phyloP scores from a whole-genome alignment of 2,329 filamentous ascomycete genomes.

The Chrysoporthe deuterocubensis region DNA sequence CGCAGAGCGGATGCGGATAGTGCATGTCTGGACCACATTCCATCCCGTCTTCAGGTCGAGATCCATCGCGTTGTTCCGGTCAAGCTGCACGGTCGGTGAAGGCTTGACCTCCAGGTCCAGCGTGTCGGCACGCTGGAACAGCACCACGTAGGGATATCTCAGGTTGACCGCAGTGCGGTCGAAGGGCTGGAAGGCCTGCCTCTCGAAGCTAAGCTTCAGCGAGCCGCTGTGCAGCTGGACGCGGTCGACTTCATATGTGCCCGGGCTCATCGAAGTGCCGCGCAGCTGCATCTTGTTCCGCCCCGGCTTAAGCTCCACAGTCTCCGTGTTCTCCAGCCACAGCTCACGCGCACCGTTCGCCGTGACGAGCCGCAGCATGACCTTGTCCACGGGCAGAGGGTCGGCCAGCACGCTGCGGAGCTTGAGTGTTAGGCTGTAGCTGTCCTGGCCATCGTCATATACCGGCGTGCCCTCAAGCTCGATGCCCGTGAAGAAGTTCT shows the following conservation, averaged over 20 bases:
- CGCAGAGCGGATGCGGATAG: constrained; percentile 65
- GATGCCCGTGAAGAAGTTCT: constrained; percentile 74
- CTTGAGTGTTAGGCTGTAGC: constrained; percentile 71
- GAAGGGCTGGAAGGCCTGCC: constrained; percentile 54
- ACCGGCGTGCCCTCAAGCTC: constrained; percentile 69
- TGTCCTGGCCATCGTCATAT: constrained; percentile 74
- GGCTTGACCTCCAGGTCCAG: constrained; percentile 71
- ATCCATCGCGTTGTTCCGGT: constrained; percentile 77
- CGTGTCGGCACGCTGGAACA: constrained; percentile 72
- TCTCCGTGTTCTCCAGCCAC: constrained; percentile 39
- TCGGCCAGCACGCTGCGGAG: constrained; percentile 76
- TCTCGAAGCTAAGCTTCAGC: constrained; percentile 68
- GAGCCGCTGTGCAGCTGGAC: constrained; percentile 68
- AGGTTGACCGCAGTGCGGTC: constrained; percentile 56
- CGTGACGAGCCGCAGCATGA: constrained; percentile 66
- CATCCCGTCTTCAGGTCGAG: constrained; percentile 74
- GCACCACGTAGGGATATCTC: constrained; percentile 64
- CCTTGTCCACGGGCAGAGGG: constrained; percentile 66
- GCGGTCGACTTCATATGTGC: constrained; percentile 75
- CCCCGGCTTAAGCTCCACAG: constrained; percentile 58
- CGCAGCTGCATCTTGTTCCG: constrained; percentile 50
- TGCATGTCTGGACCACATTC: constrained; percentile 67
- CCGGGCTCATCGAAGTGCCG: constrained; percentile 64
- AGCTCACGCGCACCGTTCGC: constrained; percentile 63
- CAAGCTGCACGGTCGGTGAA: constrained; percentile 75